These are phyloP conservation scores for Pisolithus microcarpus DNA, from an alignment of 768 basidiomycete species.

Conservation along the genomic window DNA sequence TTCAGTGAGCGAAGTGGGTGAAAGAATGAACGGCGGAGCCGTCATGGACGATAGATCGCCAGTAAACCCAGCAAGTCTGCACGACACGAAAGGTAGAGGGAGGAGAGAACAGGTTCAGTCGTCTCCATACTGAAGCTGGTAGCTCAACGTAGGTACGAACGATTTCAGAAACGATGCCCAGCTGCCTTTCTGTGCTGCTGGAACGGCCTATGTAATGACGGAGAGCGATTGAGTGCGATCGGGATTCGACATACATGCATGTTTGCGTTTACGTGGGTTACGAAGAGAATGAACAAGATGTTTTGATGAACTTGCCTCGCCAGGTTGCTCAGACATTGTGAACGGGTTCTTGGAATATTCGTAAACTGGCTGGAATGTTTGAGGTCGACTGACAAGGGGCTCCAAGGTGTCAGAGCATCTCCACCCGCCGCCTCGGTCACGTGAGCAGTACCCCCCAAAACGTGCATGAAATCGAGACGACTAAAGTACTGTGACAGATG, in stretches of 20 bases:
- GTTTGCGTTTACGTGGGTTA: constrained; percentile 19
- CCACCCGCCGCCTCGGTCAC: background rate
- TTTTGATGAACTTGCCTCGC: constrained; percentile 30
- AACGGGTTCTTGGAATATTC: background rate
- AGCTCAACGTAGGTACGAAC: constrained; percentile 38
- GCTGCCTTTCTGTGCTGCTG: constrained; percentile 73
- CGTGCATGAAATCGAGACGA: constrained; percentile 1
- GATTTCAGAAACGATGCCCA: constrained; percentile 92
- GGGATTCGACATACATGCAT: constrained; percentile 31
- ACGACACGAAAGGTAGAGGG: background rate
- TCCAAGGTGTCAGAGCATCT: too few species aligned
- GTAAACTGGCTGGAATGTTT: constrained; percentile 7
- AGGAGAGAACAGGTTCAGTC: constrained; percentile 2
- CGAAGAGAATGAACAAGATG: constrained; percentile 17
- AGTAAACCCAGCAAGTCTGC: constrained; percentile 76
- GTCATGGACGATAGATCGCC: constrained; percentile 83
- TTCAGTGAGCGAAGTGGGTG: constrained; percentile 84
- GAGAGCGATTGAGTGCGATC: constrained; percentile 9
- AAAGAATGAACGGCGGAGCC: constrained; percentile 87
- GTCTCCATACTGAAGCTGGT: background rate
- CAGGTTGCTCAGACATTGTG: constrained; percentile 35
- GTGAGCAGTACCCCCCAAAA: background rate
- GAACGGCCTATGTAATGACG: constrained; percentile 51
- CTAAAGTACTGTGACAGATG: constrained; percentile 1
- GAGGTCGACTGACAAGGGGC: background rate